Base-by-base conservation (phyloP, 208 protist genomes). In the Angomonas deanei region DNA sequence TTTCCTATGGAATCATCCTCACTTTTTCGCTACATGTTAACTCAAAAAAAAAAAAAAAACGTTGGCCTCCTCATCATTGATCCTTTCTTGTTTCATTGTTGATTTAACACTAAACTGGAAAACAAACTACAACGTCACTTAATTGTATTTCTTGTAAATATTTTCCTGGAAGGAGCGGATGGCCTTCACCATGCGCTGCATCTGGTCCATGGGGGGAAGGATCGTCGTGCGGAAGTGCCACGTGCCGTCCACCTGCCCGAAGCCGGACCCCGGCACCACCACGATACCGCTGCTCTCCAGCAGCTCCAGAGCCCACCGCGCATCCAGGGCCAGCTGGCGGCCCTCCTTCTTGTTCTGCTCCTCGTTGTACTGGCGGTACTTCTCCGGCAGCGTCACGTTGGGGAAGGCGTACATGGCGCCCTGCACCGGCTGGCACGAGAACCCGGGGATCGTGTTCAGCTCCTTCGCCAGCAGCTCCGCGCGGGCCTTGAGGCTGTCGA, bases 321-420 rank as follows among this genome's bases (percentile, higher is more conserved):
- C 66, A 68, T 99, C 98, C 19, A 98, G 85, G 2, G 73, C 58
- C 23, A 94, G 79, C 60, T 68, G 61, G 17, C 70, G 76, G 26
- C 82, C 83, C 72, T 91, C 86, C 69, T 86, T 66, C 61, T 42
- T 31, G 69, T 91, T 86, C 61, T 78, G 31, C 60, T 63, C 60
- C 24, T 78, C 64, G 55, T 96, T 73, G 48, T 83, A 80, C 54
- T 68, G 63, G 1, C 88, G 69, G 42, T 94, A 97, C 53, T 80
- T 83, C 10, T 30, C 28, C 19, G 98, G 96, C 8, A 99, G 64
- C 28, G 30, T 55, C 46, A 99, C 88, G 6, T 38, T 61, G 28
- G 99, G 98, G 86, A 99, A 99, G 4, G 96, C 89, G 78, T 99
- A 99, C 97, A 99, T 98, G 19, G 99, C 97, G 30, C 97, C 97